These are phyloP conservation scores for Aspergillus luchuensis DNA, from an alignment of 2,329 filamentous ascomycete genomes.

Conservation along the genomic window DNA sequence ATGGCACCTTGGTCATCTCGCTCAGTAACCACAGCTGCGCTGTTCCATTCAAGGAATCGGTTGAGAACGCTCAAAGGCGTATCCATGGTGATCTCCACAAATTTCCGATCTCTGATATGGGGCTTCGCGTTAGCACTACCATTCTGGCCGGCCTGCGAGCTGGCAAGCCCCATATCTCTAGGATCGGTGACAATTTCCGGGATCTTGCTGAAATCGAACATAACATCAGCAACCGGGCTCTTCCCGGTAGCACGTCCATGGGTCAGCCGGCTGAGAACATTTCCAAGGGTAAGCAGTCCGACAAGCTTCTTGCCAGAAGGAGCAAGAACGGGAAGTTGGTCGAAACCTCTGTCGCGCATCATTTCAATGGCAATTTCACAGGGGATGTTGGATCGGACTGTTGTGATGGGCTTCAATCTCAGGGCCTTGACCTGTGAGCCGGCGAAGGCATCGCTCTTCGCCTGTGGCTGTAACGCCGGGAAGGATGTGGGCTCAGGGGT, in stretches of 20 bases:
- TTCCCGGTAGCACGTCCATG: constrained; percentile 74
- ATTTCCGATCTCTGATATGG: constrained; percentile 63
- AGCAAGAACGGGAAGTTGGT: constrained; percentile 89
- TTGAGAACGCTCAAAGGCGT: constrained; percentile 81
- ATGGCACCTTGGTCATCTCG: constrained; percentile 59
- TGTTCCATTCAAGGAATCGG: constrained; percentile 98
- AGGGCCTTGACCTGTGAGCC: constrained; percentile 79
- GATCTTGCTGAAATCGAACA: constrained; percentile 92
- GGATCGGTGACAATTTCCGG: constrained; percentile 91
- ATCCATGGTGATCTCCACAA: constrained; percentile 91
- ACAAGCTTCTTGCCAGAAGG: constrained; percentile 72
- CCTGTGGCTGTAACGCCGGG: constrained; percentile 35
- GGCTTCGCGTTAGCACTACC: constrained; percentile 34
- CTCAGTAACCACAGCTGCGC: constrained; percentile 91
- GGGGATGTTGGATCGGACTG: constrained; percentile 68
- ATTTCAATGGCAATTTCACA: constrained; percentile 92
- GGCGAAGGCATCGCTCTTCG: constrained; percentile 67
- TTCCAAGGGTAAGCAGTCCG: constrained; percentile 91
- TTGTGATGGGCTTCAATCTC: constrained; percentile 90
- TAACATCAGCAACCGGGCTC: constrained; percentile 79
- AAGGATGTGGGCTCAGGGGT: constrained; percentile 49
- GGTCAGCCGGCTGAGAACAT: constrained; percentile 87
- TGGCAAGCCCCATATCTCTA: constrained; percentile 57
- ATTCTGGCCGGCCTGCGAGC: constrained; percentile 21
- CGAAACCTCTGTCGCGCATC: constrained; percentile 97